Conservation (phyloP, 805 yeast genomes). For the Spencermartinsiella europaea region DNA sequence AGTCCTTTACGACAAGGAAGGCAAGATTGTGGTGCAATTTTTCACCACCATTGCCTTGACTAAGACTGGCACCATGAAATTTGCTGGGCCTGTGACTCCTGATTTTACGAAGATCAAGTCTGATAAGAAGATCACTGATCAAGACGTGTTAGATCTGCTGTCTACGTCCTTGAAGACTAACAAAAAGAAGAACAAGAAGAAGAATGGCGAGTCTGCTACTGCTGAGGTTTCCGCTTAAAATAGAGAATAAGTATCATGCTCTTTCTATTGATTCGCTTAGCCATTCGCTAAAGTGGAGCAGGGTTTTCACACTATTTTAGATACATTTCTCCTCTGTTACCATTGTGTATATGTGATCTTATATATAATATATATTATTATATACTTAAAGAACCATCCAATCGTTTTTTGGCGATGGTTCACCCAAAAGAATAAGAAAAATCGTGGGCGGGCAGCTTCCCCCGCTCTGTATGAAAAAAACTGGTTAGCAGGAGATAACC, state of each 20-base stretch:
- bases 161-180: conserved; percentile 48
- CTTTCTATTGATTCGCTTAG: not conserved
- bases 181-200: conserved; percentile 42
- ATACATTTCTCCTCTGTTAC: not conserved
- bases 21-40: conserved; percentile 61
- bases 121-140: conserved; percentile 47
- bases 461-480: no score
- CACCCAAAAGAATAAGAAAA: no score
- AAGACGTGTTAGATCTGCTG: conserved; percentile 33
- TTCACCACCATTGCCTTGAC: conserved; percentile 73
- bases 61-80: conserved; percentile 63
- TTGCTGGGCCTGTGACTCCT: conserved; percentile 47
- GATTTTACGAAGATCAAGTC: conserved; percentile 50
- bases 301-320: not conserved
- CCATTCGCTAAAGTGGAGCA: not conserved
- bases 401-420: no score
- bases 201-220: conserved; percentile 31
- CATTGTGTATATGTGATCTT: not conserved
- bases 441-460: no score
- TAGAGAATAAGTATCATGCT: not conserved
- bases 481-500: no score
- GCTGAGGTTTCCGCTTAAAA: conserved; percentile 5
- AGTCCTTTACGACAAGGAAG: conserved; percentile 60
- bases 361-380: no score
- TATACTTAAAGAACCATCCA: no score